A percentile compares a stretch with the other conserved stretches of the same genome.
These are phyloP conservation scores for Iberis amara DNA, from an alignment of 441 rosid species.

Conservation along the genomic window DNA sequence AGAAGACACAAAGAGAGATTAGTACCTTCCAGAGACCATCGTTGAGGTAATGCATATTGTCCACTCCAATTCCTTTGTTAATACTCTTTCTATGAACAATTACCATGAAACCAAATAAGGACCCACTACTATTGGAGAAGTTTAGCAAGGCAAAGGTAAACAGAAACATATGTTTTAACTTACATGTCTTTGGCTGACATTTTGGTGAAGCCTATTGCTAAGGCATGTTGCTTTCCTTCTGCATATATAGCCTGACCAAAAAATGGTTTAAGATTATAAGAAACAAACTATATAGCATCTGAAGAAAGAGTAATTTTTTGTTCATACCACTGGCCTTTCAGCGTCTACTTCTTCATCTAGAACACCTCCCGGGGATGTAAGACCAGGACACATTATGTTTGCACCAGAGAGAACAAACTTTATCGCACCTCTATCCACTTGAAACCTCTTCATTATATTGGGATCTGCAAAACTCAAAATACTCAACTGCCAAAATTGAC, in stretches of 20 bases:
- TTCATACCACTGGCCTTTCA: conserved; percentile 86
- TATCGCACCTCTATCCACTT: conserved; percentile 95
- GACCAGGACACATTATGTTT: conserved; percentile 99
- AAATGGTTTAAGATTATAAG: conserved; percentile 16
- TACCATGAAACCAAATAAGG: not conserved
- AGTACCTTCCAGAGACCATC: conserved; percentile 97
- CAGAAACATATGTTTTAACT: conserved; percentile 30
- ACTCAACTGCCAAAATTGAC: not conserved
- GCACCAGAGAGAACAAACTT: conserved; percentile 93
- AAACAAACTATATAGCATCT: conserved; percentile 11
- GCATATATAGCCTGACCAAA: conserved; percentile 85
- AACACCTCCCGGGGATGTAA: conserved; percentile 92
- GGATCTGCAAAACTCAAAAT: conserved; percentile 58
- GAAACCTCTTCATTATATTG: conserved; percentile 83
- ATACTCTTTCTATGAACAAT: conserved; percentile 53
- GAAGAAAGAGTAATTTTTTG: not conserved
- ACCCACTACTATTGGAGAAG: not conserved
- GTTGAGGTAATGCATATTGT: conserved; percentile 95
- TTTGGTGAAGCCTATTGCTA: conserved; percentile 94
- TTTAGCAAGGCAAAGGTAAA: not conserved
- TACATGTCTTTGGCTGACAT: conserved; percentile 97
- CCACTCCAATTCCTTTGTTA: conserved; percentile 97
- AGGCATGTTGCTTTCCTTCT: conserved; percentile 96
- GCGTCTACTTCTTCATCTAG: conserved; percentile 83
- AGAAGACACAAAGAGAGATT: not conserved